Percentiles rank a stretch among this genome's conserved stretches.
Evolutionary conservation across 306 rosid genomes (phyloP).

Genomic region (Glycyrrhiza uralensis): DNA sequence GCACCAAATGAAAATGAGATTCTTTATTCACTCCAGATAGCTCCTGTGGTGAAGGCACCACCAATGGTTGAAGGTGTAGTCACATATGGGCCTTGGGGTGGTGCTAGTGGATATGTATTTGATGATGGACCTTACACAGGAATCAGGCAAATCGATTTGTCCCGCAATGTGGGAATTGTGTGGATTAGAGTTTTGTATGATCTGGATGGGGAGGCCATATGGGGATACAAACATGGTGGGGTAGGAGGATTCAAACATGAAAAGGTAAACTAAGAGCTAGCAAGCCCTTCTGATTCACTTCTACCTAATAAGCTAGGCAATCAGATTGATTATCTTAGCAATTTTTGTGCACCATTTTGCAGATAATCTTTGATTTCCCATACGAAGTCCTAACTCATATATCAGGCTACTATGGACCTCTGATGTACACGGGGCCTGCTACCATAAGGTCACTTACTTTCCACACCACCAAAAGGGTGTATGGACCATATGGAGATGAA

Average conservation of each 20-base stretch:
- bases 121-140: slow-evolving; percentile 78
- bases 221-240: slow-evolving; percentile 78
- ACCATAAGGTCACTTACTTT: slow-evolving; percentile 73
- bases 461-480: slow-evolving; percentile 55
- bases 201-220: slow-evolving; percentile 55
- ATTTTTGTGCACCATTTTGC: slow-evolving; percentile 30
- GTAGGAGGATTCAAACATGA: slow-evolving; percentile 78
- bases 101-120: slow-evolving; percentile 57
- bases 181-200: slow-evolving; percentile 72
- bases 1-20: slow-evolving; percentile 1
- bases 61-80: slow-evolving; percentile 51
- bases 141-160: slow-evolving; percentile 64
- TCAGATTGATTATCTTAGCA: neutral
- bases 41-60: slow-evolving; percentile 32
- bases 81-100: slow-evolving; percentile 90
- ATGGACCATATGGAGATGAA: slow-evolving; percentile 90
- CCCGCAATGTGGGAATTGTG: slow-evolving; percentile 70
- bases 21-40: slow-evolving; percentile 25
- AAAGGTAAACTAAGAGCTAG: slow-evolving; percentile 47
- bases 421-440: slow-evolving; percentile 77
- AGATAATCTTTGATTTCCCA: slow-evolving; percentile 76
- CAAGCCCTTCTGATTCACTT: neutral
- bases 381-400: slow-evolving; percentile 78
- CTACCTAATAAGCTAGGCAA: neutral
- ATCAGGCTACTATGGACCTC: slow-evolving; percentile 66